Evolutionary conservation across 1,139 yeast genomes (phyloP), one percentile per base, ranked within the genome.

Genomic region (Yamadazyma siamensis): DNA sequence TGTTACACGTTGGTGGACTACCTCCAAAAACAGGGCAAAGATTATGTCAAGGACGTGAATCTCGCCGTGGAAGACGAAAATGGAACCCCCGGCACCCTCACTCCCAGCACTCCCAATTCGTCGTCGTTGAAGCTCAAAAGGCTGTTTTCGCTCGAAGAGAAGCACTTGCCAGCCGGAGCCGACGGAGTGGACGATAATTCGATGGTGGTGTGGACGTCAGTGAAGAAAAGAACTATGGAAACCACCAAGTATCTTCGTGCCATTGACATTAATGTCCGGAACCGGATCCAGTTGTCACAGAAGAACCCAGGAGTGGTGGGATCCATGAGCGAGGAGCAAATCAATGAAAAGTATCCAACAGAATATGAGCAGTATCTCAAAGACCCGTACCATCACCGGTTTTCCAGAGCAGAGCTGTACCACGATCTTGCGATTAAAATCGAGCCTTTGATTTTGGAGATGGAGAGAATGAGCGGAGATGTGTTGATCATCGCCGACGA

Each of bases 361-460:
- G 96, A 88, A 44, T 84, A 71, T 50, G 70, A 65, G 36, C 80
- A 75, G 46, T 85, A 78, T 50, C 39, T 61, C 33, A 63, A 67
- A 39, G 96, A 89, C 54, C 96, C 96, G 2, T 94, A 91, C 52
- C 96, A 91, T 55, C 91, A 84, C 54, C 70, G 98, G 36, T 91
- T 77, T 54, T 87, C 96, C 6, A 71, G 97, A 33, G 87, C 95
- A 0, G 99, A 91, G 58, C 85, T 94, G 34, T 91, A 88, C 53
- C 98, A 91, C 56, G 98, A 91, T 56, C 70, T 94, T 35, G 97
- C 98, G 0, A 83, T 91, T 26, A 80, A 95, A 45, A 77, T 94
- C 59, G 98, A 94, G 57, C 96, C 98, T 0, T 67, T 91, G 39
- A 78, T 91, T 39, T 67, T 91, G 54, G 97, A 89, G 57, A 81